phyloP scores from a whole-genome alignment of 495 filamentous ascomycete genomes.

The Cryomyces minteri region DNA sequence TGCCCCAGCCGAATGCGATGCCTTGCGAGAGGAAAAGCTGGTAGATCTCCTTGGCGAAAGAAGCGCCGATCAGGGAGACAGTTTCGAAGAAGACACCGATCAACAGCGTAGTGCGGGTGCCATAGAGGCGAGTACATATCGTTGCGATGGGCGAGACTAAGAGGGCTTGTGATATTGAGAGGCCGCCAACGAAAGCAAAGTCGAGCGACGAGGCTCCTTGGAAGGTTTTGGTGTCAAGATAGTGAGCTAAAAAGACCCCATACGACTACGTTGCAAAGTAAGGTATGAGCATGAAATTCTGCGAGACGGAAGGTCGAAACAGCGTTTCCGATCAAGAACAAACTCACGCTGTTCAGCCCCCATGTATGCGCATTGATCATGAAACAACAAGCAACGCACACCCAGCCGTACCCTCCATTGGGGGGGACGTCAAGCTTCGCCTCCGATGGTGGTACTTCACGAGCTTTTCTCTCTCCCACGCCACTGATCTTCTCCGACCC shows the following conservation, averaged over 20 bases:
- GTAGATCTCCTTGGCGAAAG: constrained; percentile 27
- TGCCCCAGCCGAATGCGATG: constrained; percentile 52
- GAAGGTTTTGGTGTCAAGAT: constrained; percentile 25
- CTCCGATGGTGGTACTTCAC: not conserved
- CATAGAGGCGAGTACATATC: constrained; percentile 16
- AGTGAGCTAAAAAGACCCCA: constrained; percentile 33
- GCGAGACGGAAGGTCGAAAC: not conserved
- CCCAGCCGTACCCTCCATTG: constrained; percentile 34
- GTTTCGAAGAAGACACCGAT: constrained; percentile 24
- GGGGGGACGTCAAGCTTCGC: constrained; percentile 13
- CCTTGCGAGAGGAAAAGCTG: constrained; percentile 56
- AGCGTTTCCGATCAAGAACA: no score
- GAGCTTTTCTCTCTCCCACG: not conserved
- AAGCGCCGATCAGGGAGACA: constrained; percentile 26
- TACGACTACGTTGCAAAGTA: constrained; percentile 15
- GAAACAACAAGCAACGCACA: constrained; percentile 19
- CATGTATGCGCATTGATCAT: constrained; percentile 26
- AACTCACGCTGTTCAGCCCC: constrained; percentile 20
- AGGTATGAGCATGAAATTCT: not conserved
- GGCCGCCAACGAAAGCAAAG: constrained; percentile 34
- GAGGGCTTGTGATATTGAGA: constrained; percentile 28
- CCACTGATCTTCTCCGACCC: not conserved
- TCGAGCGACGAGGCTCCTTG: constrained; percentile 25
- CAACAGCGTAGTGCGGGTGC: constrained; percentile 22
- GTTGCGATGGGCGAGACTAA: constrained; percentile 31